Base-by-base conservation (phyloP, 345 rosid genomes). In the Camelina neglecta region DNA sequence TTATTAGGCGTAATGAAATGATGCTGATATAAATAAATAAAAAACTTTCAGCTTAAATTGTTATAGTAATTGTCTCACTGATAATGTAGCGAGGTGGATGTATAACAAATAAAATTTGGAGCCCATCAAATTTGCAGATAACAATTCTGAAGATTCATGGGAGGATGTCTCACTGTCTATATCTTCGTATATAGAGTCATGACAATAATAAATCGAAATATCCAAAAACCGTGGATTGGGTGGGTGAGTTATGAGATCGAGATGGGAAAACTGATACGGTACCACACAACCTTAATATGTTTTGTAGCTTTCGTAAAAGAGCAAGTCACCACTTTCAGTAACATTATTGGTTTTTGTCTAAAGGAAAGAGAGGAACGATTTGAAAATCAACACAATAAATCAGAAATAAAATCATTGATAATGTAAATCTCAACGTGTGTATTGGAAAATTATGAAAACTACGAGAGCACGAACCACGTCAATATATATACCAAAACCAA, bases 221-320 rank as follows among this genome's bases (percentile, higher is more conserved):
- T 39, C 26, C 2, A 11, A 24, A 69, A 26, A 11, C n/a, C 1
- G 45, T 33, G 18, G 59, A 50, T 18, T 69, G 4, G 33, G 26
- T 69, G 4, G 33, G 26, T 29, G 31, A 1, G 31, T 50, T 35
- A 50, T 21, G 49, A 1, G n/a, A 23, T 38, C 61, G 47, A 64
- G 18, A 9, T 21, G 45, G 13, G 60, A 53, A 13, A 5, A 21
- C 31, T 12, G 47, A 51, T 21, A 7, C 48, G 11, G 49, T 49
- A 29, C 31, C 31, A 29, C 31, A 29, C 31, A 29, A 29, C 31
- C 31, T 29, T 26, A 29, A 29, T 10, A 23, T 16, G 41, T 56
- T 71, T 71, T 15, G 67, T 71, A 49, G 11, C 36, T 51, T 38
- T 38, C 67, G 49, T 33, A 60, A 71, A 57, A 60, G 24, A 60